Base-by-base conservation (phyloP, 768 basidiomycete genomes). In the Amanita thiersii region DNA sequence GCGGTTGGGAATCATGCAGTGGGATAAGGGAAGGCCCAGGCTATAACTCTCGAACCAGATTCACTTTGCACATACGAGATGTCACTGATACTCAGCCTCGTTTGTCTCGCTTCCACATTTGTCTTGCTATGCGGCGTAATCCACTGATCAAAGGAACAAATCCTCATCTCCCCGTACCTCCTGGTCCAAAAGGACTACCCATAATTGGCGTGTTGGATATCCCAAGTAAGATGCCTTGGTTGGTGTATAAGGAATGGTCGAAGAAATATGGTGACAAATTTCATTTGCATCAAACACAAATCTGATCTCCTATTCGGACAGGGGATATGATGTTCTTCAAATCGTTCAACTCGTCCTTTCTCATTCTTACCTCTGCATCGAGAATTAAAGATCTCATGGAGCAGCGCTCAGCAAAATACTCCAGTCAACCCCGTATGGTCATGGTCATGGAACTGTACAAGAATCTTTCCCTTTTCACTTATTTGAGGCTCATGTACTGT, bases 321-420 rank as follows among this genome's bases (percentile, higher is more conserved):
- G n/a, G n/a, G 9, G 29, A 30, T 30, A 30, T 30, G 9, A 30
- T 14, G 14, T 30, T 14, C 29, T 30, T 30, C 29, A 14, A 30
- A 30, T 9, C 14, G 14, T 14, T 30, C 29, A 14, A 14, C 9
- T 9, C 9, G 29, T 14, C 9, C 29, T 9, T 30, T 9, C 9
- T 30, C 29, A 14, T 30, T 14, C 14, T 30, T 9, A 30, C 9
- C 14, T 30, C 29, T 30, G 9, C 9, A 9, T 9, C 29, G 29
- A 14, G 9, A 9, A 30, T 14, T 9, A 9, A 30, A 30, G 44
- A 44, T 2, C 44, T 48, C 18, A 28, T 48, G 8, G 47, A 37
- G 12, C 40, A 37, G 23, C 44, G 47, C 5, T 48, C 47, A 10
- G 47, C 30, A 2, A 29, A 41, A 8, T 49, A 49, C 29, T 30